Evolutionary conservation across 1,284 basidiomycete species (phyloP).

Genomic region (Trametes polyzona): DNA sequence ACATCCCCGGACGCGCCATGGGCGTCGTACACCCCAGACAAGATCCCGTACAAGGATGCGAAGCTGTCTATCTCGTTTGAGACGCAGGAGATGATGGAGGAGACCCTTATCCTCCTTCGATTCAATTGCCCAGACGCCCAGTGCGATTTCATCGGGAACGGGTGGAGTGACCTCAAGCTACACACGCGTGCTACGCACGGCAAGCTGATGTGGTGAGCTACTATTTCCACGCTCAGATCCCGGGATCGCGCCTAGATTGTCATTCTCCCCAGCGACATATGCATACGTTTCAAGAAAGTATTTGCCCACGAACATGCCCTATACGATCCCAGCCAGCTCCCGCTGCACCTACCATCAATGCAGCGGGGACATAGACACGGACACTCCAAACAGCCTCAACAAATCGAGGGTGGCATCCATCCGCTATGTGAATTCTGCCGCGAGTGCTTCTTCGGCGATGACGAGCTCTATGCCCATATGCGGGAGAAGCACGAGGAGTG

Average conservation of each 20-base stretch:
- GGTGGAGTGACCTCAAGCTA: constrained; percentile 89
- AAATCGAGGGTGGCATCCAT: constrained; percentile 71
- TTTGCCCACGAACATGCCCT: constrained; percentile 95
- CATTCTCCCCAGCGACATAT: constrained; percentile 73
- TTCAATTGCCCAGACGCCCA: constrained; percentile 84
- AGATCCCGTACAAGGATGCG: constrained; percentile 70
- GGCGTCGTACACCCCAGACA: constrained; percentile 60
- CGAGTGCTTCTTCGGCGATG: constrained; percentile 88
- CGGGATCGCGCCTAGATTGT: neutral
- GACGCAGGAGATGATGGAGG: constrained; percentile 93
- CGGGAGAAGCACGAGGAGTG: constrained; percentile 95
- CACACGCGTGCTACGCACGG: constrained; percentile 81
- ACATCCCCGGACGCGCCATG: constrained; percentile 67
- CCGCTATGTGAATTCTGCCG: constrained; percentile 92
- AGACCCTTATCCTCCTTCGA: constrained; percentile 88
- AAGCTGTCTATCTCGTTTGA: constrained; percentile 89
- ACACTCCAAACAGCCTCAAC: constrained; percentile 47
- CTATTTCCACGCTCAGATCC: neutral
- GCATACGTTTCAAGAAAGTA: constrained; percentile 90
- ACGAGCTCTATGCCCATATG: constrained; percentile 95
- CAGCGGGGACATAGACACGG: constrained; percentile 50
- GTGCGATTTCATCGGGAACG: constrained; percentile 84
- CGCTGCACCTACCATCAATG: constrained; percentile 80
- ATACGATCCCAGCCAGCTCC: constrained; percentile 74
- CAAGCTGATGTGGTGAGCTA: constrained; percentile 78